These are phyloP conservation scores for Phytophthora europaea DNA, from an alignment of 352 stramenopile species.

Conservation along the genomic window DNA sequence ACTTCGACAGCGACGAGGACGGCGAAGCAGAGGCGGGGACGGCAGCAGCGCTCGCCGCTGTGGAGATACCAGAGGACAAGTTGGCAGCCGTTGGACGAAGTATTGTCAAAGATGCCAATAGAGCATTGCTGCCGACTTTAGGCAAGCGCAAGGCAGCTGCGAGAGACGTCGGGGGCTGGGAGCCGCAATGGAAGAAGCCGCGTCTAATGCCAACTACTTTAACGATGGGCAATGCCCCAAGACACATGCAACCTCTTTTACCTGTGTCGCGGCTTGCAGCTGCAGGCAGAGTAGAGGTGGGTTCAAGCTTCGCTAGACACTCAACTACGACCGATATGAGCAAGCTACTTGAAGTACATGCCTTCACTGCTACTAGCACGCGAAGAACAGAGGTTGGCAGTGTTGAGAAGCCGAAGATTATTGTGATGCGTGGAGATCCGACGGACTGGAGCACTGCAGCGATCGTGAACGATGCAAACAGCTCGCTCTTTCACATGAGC, in stretches of 20 bases:
- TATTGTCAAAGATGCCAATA: not conserved
- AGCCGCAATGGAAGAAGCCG: slow-evolving; percentile 7
- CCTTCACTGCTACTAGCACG: not conserved
- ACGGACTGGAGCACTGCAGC: slow-evolving; percentile 43
- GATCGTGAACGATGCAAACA: slow-evolving; percentile 56
- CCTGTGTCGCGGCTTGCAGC: slow-evolving; percentile 11
- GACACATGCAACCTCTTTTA: not conserved
- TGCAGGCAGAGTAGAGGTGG: not conserved
- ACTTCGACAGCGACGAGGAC: slow-evolving; percentile 20
- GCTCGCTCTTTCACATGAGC: slow-evolving; percentile 30
- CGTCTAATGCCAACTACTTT: not conserved
- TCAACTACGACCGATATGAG: not conserved
- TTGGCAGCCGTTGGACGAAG: not conserved
- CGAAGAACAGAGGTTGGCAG: not conserved
- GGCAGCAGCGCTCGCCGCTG: not conserved
- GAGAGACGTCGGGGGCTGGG: not conserved
- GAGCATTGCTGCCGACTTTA: not conserved
- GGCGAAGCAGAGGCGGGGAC: not conserved
- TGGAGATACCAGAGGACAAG: not conserved
- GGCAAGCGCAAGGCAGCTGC: slow-evolving; percentile 8
- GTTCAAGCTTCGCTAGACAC: not conserved
- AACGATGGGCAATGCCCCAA: not conserved
- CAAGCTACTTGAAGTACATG: not conserved
- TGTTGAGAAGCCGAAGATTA: slow-evolving; percentile 19
- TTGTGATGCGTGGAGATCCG: slow-evolving; percentile 51